These are phyloP conservation scores for Picea sitchensis DNA, from an alignment of 75 land plant genomes.

Conservation along the genomic window DNA sequence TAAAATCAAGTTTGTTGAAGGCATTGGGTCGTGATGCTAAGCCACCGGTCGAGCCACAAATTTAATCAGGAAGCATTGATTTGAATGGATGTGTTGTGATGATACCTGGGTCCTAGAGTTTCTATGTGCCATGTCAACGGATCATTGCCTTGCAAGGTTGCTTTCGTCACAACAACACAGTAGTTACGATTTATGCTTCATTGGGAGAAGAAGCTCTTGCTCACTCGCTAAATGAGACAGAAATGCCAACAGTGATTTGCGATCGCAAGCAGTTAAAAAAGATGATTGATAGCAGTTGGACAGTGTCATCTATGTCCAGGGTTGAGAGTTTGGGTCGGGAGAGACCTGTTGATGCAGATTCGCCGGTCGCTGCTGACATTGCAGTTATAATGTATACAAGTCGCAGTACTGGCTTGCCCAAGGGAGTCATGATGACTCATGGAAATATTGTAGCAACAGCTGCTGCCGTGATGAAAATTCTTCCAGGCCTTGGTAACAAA, in stretches of 20 bases:
- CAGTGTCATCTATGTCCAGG: slow-evolving; percentile 47
- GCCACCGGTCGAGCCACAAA: too few relatives aligned
- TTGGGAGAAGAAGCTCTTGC: slow-evolving; percentile 93
- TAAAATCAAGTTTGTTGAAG: too few relatives aligned
- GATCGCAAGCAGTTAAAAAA: slow-evolving; percentile 87
- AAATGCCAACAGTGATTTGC: slow-evolving; percentile 92
- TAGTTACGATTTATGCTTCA: slow-evolving; percentile 94
- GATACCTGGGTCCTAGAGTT: too few relatives aligned
- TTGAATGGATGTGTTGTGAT: too few relatives aligned
- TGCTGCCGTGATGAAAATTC: slow-evolving; percentile 79
- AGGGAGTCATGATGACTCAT: slow-evolving; percentile 99
- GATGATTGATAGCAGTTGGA: slow-evolving; percentile 58
- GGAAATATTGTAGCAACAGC: slow-evolving; percentile 76
- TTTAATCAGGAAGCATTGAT: too few relatives aligned
- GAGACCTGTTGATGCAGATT: slow-evolving; percentile 49
- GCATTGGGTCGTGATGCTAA: too few relatives aligned
- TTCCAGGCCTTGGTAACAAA: slow-evolving; percentile 59
- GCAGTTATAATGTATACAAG: slow-evolving; percentile 99
- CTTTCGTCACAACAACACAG: slow-evolving; percentile 84
- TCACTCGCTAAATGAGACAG: slow-evolving; percentile 98
- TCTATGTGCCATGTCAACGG: too few relatives aligned
- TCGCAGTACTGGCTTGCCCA: slow-evolving; percentile 97
- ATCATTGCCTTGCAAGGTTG: slow-evolving; percentile 89
- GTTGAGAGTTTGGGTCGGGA: slow-evolving; percentile 60
- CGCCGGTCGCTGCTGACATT: slow-evolving; percentile 71